Base-by-base conservation (phyloP, 2,329 filamentous ascomycete genomes). In the Curvularia verruculosa region DNA sequence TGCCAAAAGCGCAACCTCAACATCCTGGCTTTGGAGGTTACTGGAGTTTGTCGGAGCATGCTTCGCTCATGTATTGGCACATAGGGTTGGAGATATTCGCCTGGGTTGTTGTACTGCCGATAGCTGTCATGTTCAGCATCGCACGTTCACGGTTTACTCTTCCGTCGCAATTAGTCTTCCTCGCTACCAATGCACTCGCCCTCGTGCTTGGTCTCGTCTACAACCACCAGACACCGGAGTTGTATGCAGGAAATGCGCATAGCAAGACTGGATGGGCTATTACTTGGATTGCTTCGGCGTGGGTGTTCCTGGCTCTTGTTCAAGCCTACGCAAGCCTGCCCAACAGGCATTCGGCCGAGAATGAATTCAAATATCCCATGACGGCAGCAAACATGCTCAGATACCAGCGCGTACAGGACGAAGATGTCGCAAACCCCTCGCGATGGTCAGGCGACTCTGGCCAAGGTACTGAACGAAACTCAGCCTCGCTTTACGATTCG, bases 221-320 rank as follows among this genome's bases (percentile, higher is more conserved):
- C 80, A 92, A 95, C 73, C 82, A 84, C 56, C 87, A 85, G 61
- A 96, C 92, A 0, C 92, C 92, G 1, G 91, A 96, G 71, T 80
- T 97, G 21, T 97, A 96, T 73, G 87, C 87, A 29, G 88, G 90
- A 72, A 96, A 96, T 72, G 85, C 89, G n/a, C 93, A 97, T 75
- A 88, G 92, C 79, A 92, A 90, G 75, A 83, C 94, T 41, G 92
- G 92, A 52, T 98, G 94, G 94, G 82, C 91, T 40, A 83, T 89
- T 28, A 94, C 89, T 3, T 89, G 86, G 81, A 81, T 93, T 3
- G 82, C 90, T 10, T 82, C 82, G 50, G 86, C 84, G 0, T 94
- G 96, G 78, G 83, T 89, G 15, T 68, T 89, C 37, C 80, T 96
- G 72, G 85, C 86, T 47, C 73, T 92, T 52, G 77, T 91, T 45